Evolutionary conservation across 2,329 filamentous ascomycete species (phyloP).

Genomic region (Sclerotinia nivalis): DNA sequence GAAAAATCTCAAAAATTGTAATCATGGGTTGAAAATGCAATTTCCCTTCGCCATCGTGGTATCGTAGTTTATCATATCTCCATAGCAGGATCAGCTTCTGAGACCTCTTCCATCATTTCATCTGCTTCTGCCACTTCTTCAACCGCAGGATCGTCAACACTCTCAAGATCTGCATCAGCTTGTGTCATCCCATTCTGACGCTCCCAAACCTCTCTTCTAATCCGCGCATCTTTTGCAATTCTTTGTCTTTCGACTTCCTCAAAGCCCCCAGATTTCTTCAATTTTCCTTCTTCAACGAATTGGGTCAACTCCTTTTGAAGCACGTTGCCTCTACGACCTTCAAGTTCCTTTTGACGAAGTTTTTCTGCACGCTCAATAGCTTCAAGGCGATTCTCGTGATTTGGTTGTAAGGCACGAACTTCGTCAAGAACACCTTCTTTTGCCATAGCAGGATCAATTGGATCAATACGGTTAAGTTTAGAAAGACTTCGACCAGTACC

Average conservation of each 20-base stretch:
- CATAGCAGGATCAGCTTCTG: slow-evolving; percentile 2
- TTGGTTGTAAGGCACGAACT: slow-evolving; percentile 88
- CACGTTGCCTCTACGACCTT: slow-evolving; percentile 65
- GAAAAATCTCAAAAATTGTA: neutral
- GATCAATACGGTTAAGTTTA: slow-evolving; percentile 53
- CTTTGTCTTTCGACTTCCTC: slow-evolving; percentile 89
- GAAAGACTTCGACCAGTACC: slow-evolving; percentile 57
- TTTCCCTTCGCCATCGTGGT: slow-evolving; percentile 4
- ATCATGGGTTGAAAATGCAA: slow-evolving; percentile 6
- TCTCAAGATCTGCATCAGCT: slow-evolving; percentile 32
- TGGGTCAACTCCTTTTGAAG: slow-evolving; percentile 81
- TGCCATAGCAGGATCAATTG: slow-evolving; percentile 71
- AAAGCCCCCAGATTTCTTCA: slow-evolving; percentile 94
- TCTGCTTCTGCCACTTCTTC: slow-evolving; percentile 11
- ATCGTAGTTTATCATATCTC: slow-evolving; percentile 16
- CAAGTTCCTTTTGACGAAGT: slow-evolving; percentile 83
- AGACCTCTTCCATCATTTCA: neutral
- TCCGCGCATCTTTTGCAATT: slow-evolving; percentile 82
- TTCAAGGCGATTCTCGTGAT: slow-evolving; percentile 89
- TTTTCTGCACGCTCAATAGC: slow-evolving; percentile 98
- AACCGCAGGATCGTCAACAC: neutral
- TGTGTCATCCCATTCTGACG: slow-evolving; percentile 56
- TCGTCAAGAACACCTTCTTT: slow-evolving; percentile 92
- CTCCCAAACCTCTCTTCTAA: slow-evolving; percentile 77
- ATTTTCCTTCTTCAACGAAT: slow-evolving; percentile 85